Conservation (phyloP, 176 grass and related monocot species). For the Zizania latifolia region DNA sequence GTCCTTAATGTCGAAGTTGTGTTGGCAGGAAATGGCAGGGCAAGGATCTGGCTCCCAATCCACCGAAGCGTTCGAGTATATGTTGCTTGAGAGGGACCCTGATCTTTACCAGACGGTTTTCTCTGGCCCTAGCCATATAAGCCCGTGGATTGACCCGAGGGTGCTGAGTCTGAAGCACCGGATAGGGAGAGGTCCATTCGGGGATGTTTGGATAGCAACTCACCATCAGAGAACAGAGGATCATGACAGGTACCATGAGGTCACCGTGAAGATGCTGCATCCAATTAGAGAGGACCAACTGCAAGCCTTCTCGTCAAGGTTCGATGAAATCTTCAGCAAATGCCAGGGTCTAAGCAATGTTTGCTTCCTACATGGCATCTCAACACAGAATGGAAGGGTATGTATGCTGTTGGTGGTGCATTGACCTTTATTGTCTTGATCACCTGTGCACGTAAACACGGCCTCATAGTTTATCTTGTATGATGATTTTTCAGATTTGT, state of each 20-base stretch:
- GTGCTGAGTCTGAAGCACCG: constrained; percentile 77
- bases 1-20: not conserved
- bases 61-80: constrained; percentile 71
- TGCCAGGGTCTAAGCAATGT: constrained; percentile 56
- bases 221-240: constrained; percentile 61
- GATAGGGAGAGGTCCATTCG: constrained; percentile 84
- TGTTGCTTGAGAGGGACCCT: constrained; percentile 77
- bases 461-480: not conserved
- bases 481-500: constrained; percentile 61
- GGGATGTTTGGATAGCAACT: constrained; percentile 93
- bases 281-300: constrained; percentile 90
- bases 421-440: not conserved
- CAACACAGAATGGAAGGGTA: constrained; percentile 80
- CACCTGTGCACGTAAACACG: not conserved
- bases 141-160: constrained; percentile 68
- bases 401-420: constrained; percentile 20
- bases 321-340: constrained; percentile 80
- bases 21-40: constrained; percentile 49
- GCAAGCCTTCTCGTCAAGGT: constrained; percentile 57
- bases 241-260: constrained; percentile 70
- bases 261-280: constrained; percentile 88
- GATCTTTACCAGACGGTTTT: constrained; percentile 62
- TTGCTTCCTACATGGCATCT: constrained; percentile 80
- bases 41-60: constrained; percentile 38
- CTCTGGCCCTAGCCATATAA: constrained; percentile 60